phyloP scores from a whole-genome alignment of 2,329 filamentous ascomycete genomes.

The Aureobasidium sp. region DNA sequence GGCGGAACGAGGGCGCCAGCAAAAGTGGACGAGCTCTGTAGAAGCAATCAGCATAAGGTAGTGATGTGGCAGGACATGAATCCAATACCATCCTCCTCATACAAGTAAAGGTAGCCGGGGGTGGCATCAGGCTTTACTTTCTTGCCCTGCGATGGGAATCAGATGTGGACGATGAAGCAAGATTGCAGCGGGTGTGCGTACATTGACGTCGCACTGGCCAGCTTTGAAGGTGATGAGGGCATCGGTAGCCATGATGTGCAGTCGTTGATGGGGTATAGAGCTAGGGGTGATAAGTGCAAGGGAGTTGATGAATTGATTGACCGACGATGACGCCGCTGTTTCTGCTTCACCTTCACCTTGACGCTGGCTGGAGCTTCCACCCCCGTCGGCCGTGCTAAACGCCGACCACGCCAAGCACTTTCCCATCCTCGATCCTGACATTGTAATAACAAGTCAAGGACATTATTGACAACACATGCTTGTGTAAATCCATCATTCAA shows the following conservation, averaged over 20 bases:
- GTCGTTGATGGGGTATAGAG: not conserved
- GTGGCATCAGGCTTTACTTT: slow-evolving; percentile 67
- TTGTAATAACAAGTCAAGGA: too few relatives aligned
- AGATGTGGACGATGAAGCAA: not conserved
- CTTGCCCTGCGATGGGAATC: slow-evolving; percentile 36
- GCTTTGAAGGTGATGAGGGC: slow-evolving; percentile 96
- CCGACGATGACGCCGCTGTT: slow-evolving; percentile 4
- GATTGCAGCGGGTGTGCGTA: slow-evolving; percentile 40
- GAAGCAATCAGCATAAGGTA: not conserved
- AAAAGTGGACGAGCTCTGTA: slow-evolving; percentile 84
- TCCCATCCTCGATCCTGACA: not conserved
- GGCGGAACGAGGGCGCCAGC: slow-evolving; percentile 79
- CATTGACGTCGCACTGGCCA: slow-evolving; percentile 77
- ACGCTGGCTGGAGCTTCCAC: slow-evolving; percentile 3
- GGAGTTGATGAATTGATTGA: slow-evolving; percentile 6
- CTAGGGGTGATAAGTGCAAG: not conserved
- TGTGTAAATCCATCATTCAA: too few relatives aligned
- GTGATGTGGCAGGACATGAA: slow-evolving; percentile 14
- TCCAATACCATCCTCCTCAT: slow-evolving; percentile 71
- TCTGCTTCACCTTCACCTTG: not conserved
- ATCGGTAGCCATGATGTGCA: slow-evolving; percentile 62
- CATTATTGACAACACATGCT: too few relatives aligned
- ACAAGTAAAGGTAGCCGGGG: slow-evolving; percentile 86
- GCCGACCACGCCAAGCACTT: slow-evolving; percentile 7
- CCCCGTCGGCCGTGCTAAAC: not conserved